These are phyloP conservation scores for Aspergillus proliferans DNA, from an alignment of 2,329 filamentous ascomycete species.

Conservation along the genomic window DNA sequence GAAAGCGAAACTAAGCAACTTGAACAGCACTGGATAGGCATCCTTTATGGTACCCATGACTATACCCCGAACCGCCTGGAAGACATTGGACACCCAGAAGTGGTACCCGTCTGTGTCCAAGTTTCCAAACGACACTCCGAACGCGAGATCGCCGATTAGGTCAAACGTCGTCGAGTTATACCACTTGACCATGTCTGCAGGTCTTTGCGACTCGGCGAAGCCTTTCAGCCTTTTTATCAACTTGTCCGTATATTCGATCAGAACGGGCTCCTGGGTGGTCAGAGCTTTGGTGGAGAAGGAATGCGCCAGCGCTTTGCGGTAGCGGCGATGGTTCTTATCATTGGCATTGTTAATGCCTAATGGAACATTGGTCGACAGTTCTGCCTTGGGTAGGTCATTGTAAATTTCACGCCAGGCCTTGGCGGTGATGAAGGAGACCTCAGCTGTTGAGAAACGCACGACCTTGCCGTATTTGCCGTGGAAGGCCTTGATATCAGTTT, in stretches of 20 bases:
- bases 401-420: conserved; percentile 25
- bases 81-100: conserved; percentile 17
- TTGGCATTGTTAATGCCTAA: conserved; percentile 10
- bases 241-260: conserved; percentile 25
- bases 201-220: conserved; percentile 2
- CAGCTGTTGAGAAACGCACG: conserved; percentile 27
- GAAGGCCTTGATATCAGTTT: conserved; percentile 3
- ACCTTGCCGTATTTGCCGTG: conserved; percentile 10
- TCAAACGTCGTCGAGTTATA: conserved; percentile 21
- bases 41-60: neutral
- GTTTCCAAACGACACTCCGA: conserved; percentile 19
- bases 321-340: conserved; percentile 17
- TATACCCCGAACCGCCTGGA: conserved; percentile 5
- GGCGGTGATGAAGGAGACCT: conserved; percentile 24
- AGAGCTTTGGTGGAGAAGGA: conserved; percentile 39
- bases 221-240: conserved; percentile 18
- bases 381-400: conserved; percentile 9
- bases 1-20: neutral
- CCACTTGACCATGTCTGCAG: conserved; percentile 19
- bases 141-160: conserved; percentile 21
- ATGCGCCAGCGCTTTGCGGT: conserved; percentile 25
- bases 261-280: conserved; percentile 28
- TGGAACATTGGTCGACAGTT: neutral
- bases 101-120: conserved; percentile 14
- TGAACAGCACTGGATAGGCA: conserved; percentile 2